Evolutionary conservation across 495 filamentous ascomycete species (phyloP).

Genomic region (Stereocaulon alpinum): DNA sequence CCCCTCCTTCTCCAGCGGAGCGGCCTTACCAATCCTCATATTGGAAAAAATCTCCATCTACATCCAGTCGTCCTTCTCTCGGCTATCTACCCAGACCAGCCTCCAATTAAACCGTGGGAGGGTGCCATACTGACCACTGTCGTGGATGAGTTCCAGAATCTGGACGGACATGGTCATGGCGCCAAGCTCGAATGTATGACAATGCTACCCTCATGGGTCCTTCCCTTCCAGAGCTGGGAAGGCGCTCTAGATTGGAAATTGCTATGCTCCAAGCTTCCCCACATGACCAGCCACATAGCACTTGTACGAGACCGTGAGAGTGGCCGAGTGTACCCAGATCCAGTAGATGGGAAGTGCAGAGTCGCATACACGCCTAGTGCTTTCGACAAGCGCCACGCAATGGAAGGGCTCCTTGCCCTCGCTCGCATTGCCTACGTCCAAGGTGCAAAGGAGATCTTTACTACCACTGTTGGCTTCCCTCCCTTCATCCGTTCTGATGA

Average conservation of each 20-base stretch:
- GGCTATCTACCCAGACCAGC: conserved; percentile 49
- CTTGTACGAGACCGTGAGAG: conserved; percentile 61
- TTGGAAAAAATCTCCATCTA: conserved; percentile 74
- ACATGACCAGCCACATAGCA: conserved; percentile 57
- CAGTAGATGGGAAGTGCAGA: conserved; percentile 48
- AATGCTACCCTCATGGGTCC: conserved; percentile 52
- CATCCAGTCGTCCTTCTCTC: conserved; percentile 60
- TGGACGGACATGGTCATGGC: conserved; percentile 76
- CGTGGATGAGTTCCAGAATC: conserved; percentile 67
- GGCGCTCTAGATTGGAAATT: conserved; percentile 59
- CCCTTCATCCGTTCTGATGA: conserved; percentile 51
- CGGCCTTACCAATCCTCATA: conserved; percentile 63
- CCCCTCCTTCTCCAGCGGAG: conserved; percentile 68
- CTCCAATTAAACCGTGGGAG: conserved; percentile 64
- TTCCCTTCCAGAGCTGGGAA: conserved; percentile 52
- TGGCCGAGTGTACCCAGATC: conserved; percentile 67
- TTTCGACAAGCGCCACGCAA: conserved; percentile 57
- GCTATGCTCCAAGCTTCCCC: conserved; percentile 47
- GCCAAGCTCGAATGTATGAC: conserved; percentile 62
- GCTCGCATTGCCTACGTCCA: conserved; percentile 67
- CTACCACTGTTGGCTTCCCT: conserved; percentile 45
- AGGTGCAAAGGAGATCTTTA: conserved; percentile 69
- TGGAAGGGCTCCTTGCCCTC: conserved; percentile 60
- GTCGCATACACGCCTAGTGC: conserved; percentile 58
- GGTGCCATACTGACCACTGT: conserved; percentile 67